Evolutionary conservation across 148 eudicot genomes (phyloP), one percentile per base, ranked within the genome.

Genomic region (Vaccinium vitisidaea): DNA sequence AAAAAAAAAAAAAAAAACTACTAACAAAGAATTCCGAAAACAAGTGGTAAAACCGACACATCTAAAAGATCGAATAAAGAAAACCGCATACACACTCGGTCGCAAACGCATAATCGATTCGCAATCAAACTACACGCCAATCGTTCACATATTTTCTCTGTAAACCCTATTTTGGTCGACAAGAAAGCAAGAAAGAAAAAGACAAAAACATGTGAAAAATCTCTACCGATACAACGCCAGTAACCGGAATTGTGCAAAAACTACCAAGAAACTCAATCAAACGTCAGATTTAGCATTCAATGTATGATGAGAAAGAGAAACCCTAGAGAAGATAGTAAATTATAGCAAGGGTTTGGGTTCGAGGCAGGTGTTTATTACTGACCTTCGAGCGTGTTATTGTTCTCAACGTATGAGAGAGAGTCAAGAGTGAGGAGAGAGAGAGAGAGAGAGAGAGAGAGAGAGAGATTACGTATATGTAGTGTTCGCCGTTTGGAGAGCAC

Each of bases 291-390:
- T 13, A 27, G 2, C 13, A 19, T 46, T 48, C 43, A 48, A 67
- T 25, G 75, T 63, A 39, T 0, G 3, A 52, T 1, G 36, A 23
- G 73, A 83, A 83, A 73, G 36, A 23, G 73, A 83, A 83, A 73
- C 84, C 84, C 79, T n/a, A 74, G 53, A 73, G 11, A 39, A 4
- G 10, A 71, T 32, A n/a, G n/a, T n/a, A n/a, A n/a, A n/a, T n/a
- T n/a, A n/a, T n/a, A 79, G 46, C n/a, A 43, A 23, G 30, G 59
- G 2, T 3, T 81, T 0, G 23, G 8, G 18, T 32, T 36, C 39
- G 39, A 2, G 39, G 39, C 39, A 36, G 39, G 3, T 36, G 39
- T 36, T 36, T 36, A 36, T 36, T 3, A 32, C 52, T 36, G 4
- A 39, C 70, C 67, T 78, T 52, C 18, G 32, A 52, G 46, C 63